Evolutionary conservation across 2,329 filamentous ascomycete genomes (phyloP), one percentile per base, ranked within the genome.

Genomic region (Neofusicoccum parvum): DNA sequence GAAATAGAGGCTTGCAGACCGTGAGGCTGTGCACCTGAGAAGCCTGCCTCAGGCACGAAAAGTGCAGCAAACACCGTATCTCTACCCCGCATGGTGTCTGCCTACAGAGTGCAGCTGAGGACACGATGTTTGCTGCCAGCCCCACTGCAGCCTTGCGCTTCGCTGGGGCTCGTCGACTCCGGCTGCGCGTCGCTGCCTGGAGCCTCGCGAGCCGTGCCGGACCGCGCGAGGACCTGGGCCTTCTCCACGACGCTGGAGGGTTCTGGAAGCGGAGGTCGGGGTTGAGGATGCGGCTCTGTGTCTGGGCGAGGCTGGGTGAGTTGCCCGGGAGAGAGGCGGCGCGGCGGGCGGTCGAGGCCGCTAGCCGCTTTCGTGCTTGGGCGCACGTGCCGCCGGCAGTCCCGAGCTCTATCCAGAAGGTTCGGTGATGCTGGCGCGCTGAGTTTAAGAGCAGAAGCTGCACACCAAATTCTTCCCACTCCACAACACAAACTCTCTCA

Each of bases 391-490:
- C 54, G 36, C 14, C 7, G 1, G 9, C 37, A n/a, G 64, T 14
- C 37, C 64, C 56, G 64, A 65, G 64, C 64, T 65, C 54, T 65
- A 65, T 65, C 64, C 54, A 65, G 64, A 65, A 65, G 64, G 64
- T 65, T 65, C 64, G 54, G 64, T 54, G 54, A 60, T 60, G 48
- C 64, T 65, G 54, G 51, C 53, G 64, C 54, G 37, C 46, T 50
- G 53, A 59, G 64, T 54, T 62, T 65, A 60, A 65, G 56, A 65
- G 34, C 64, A 50, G 45, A 65, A 65, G 54, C 63, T 58, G 51
- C 45, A 50, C 53, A 34, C 39, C 64, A 53, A 37, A 34, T 46
- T 60, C 43, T 54, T 54, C 48, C 56, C 46, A 60, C 54, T 43
- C 46, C 37, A 65, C 53, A 23, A 65, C 54, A 53, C 46, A 48